Evolutionary conservation across 495 filamentous ascomycete genomes (phyloP), one percentile per base, ranked within the genome.

Genomic region (Chaetomium fimeti): DNA sequence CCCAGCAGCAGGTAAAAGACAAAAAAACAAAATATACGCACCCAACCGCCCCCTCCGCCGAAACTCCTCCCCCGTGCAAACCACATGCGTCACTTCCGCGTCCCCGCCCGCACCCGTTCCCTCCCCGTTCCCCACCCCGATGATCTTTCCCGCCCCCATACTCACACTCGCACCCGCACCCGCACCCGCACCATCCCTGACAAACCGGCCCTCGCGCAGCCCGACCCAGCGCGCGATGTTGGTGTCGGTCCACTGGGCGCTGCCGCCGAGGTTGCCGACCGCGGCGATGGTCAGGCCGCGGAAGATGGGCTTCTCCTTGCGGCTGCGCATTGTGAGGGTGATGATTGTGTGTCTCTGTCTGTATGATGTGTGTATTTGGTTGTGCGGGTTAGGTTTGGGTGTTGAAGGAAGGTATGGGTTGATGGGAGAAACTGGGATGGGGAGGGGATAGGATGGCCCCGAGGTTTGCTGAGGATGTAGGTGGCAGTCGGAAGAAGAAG

Each of bases 61-160:
- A 36, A 74, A 76, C 49, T 75, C 72, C 38, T 67, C 63, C n/a
- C 40, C 15, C 0, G 74, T 70, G 54, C 76, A 76, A 8, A 81
- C 60, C 0, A 80, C 64, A 52, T 81, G 78, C 0, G 78, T 81
- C 6, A 77, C 74, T 1, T 57, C 66, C 43, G 69, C 68, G 20
- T 25, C 36, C 53, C 24, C 12, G 6, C 24, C 60, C 16, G 4
- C 3, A 0, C 8, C 32, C 32, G 1, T 9, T 9, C 1, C 5
- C 8, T 9, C 32, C 32, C 8, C 32, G 1, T 11, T 9, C 3
- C 32, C 32, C 5, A 36, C 8, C 7, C n/a, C n/a, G n/a, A n/a
- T n/a, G n/a, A n/a, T n/a, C n/a, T n/a, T n/a, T n/a, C 8, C 32
- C 32, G 5, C n/a, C 32, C 36, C 8, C 5, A 3, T 2, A 29